Percentiles rank a stretch among this genome's conserved stretches.
phyloP scores from a whole-genome alignment of 805 yeast genomes.

The Candida chauliodis region DNA sequence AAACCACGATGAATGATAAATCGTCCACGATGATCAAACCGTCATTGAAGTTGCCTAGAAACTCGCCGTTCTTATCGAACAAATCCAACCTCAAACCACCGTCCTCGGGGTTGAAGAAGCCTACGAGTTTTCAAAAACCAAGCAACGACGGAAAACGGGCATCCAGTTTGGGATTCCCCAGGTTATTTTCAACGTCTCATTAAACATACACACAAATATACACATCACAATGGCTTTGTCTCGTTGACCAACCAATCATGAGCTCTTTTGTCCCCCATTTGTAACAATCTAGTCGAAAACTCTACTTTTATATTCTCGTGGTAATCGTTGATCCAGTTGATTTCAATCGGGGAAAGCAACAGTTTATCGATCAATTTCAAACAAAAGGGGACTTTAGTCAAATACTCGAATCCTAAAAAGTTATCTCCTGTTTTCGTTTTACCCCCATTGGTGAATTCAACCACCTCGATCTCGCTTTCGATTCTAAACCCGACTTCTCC shows the following conservation, averaged over 20 bases:
- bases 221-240: slow-evolving; percentile 45
- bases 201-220: slow-evolving; percentile 4
- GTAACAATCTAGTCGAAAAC: slow-evolving; percentile 42
- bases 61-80: slow-evolving; percentile 31
- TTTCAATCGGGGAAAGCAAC: slow-evolving; percentile 27
- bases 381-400: slow-evolving; percentile 42
- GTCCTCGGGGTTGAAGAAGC: slow-evolving; percentile 23
- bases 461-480: slow-evolving; percentile 74
- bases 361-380: slow-evolving; percentile 30
- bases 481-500: slow-evolving; percentile 88
- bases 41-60: slow-evolving; percentile 15
- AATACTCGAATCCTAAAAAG: slow-evolving; percentile 36
- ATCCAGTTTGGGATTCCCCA: slow-evolving; percentile 23
- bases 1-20: slow-evolving; percentile 9
- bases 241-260: slow-evolving; percentile 71
- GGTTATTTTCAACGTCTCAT: slow-evolving; percentile 18
- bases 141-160: slow-evolving; percentile 16
- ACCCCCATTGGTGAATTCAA: slow-evolving; percentile 38
- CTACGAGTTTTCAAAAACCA: slow-evolving; percentile 34
- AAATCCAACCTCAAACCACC: slow-evolving; percentile 13
- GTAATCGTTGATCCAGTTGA: slow-evolving; percentile 38
- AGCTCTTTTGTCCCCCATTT: slow-evolving; percentile 54
- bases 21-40: slow-evolving; percentile 8
- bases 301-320: slow-evolving; percentile 31
- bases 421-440: slow-evolving; percentile 27